A percentile compares a stretch with the other conserved stretches of the same genome.
phyloP scores from a whole-genome alignment of 305 asterid genomes.

The Plantago coronopus region DNA sequence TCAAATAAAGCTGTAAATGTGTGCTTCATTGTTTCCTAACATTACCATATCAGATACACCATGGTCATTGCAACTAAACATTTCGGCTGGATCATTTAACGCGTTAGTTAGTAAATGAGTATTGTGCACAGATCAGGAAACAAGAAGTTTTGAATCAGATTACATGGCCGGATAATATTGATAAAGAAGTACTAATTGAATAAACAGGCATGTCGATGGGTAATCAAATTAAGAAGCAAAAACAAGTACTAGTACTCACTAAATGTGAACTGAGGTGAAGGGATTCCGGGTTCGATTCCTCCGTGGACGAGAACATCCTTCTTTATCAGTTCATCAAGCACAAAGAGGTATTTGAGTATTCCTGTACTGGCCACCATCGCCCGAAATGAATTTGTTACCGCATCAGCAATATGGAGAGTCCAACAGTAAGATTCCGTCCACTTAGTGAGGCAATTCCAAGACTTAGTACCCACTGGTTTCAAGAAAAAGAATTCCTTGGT shows the following conservation, averaged over 20 bases:
- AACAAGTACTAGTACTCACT: neutral
- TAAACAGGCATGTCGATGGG: neutral
- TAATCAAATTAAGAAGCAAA: neutral
- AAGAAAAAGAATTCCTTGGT: conserved; percentile 1
- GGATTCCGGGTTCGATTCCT: neutral
- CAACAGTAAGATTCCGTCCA: neutral
- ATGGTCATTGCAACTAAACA: no score
- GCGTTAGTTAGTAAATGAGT: no score
- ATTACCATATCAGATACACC: no score
- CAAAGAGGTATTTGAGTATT: neutral
- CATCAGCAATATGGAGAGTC: no score
- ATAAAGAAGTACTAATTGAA: neutral
- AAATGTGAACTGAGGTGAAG: neutral
- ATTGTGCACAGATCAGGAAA: no score
- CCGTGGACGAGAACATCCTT: neutral
- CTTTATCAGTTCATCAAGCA: neutral
- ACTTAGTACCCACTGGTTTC: neutral
- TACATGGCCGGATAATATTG: no score
- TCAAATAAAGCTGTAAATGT: no score
- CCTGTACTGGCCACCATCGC: neutral
- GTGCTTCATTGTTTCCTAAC: no score
- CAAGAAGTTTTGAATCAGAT: no score
- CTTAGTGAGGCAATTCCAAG: neutral
- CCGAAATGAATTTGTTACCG: no score
- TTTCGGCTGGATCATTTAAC: no score